Conservation (phyloP, 768 basidiomycete genomes). For the Mycena leptocephala region DNA sequence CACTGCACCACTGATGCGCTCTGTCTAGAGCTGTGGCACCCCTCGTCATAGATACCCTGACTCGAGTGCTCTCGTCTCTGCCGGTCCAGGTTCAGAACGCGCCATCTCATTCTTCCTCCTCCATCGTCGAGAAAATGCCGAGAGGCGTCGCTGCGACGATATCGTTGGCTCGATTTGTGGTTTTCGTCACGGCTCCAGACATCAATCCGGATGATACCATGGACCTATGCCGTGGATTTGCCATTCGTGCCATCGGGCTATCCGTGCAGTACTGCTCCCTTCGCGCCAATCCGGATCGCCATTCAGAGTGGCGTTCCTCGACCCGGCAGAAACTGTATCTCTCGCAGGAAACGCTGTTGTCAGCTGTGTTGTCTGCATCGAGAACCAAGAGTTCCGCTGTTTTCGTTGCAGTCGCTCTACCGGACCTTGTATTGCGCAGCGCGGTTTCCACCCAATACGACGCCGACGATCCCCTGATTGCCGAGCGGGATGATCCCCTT, state of each 20-base stretch:
- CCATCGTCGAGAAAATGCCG: slow-evolving; percentile 62
- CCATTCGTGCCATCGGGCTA: slow-evolving; percentile 66
- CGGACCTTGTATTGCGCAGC: slow-evolving; percentile 69
- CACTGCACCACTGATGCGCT: slow-evolving; percentile 70
- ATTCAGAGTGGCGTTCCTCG: slow-evolving; percentile 57
- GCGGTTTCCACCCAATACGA: slow-evolving; percentile 79
- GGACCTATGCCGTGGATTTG: slow-evolving; percentile 80
- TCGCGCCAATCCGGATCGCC: slow-evolving; percentile 54
- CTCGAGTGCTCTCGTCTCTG: slow-evolving; percentile 62
- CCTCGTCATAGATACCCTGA: slow-evolving; percentile 68
- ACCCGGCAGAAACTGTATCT: slow-evolving; percentile 71
- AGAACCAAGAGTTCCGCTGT: slow-evolving; percentile 55
- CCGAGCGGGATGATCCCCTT: slow-evolving; percentile 66
- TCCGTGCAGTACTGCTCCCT: slow-evolving; percentile 73
- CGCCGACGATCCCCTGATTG: slow-evolving; percentile 75
- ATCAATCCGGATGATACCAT: slow-evolving; percentile 81
- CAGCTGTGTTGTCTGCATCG: slow-evolving; percentile 53
- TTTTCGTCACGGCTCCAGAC: slow-evolving; percentile 86
- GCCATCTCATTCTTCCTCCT: slow-evolving; percentile 34
- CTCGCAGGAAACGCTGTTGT: slow-evolving; percentile 67
- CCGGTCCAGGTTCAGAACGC: slow-evolving; percentile 39
- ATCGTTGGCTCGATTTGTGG: slow-evolving; percentile 73
- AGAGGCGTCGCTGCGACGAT: slow-evolving; percentile 71
- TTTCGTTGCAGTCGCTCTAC: slow-evolving; percentile 61
- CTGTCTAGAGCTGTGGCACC: slow-evolving; percentile 82